These are phyloP conservation scores for Trichoderma breve DNA, from an alignment of 2,329 filamentous ascomycete genomes.

Conservation along the genomic window DNA sequence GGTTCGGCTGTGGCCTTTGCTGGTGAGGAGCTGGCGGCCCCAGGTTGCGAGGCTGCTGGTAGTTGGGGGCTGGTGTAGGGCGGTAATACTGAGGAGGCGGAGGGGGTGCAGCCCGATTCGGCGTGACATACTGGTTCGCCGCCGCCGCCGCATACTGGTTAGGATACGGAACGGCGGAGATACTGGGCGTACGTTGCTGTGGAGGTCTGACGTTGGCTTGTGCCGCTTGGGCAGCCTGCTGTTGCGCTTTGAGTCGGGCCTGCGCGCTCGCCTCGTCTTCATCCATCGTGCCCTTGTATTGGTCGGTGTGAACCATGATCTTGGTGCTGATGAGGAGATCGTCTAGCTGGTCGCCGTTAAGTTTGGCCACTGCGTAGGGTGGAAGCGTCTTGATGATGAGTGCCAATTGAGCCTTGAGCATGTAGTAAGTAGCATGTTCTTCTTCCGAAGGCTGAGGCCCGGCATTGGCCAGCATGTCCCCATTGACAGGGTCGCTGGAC, in stretches of 20 bases:
- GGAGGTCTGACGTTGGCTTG: conserved; percentile 38
- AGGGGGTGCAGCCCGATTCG: conserved; percentile 44
- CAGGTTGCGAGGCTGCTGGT: conserved; percentile 43
- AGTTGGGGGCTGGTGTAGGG: conserved; percentile 37
- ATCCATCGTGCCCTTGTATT: conserved; percentile 78
- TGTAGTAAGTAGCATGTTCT: conserved; percentile 63
- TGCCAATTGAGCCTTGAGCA: conserved; percentile 71
- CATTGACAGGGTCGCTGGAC: conserved; percentile 60
- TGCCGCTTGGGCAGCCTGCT: conserved; percentile 32
- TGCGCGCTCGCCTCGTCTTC: conserved; percentile 69
- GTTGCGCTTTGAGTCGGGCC: conserved; percentile 45
- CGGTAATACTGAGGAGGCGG: conserved; percentile 47
- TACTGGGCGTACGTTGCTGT: conserved; percentile 39
- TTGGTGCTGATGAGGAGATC: conserved; percentile 79
- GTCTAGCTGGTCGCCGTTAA: conserved; percentile 82
- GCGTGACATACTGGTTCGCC: conserved; percentile 46
- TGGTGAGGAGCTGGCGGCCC: conserved; percentile 34
- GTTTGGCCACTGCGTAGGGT: conserved; percentile 80
- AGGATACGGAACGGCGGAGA: conserved; percentile 41
- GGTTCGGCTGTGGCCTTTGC: conserved; percentile 38
- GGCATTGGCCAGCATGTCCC: conserved; percentile 66
- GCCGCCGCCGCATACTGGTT: conserved; percentile 41
- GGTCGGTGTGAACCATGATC: conserved; percentile 68
- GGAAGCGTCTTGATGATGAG: conserved; percentile 74
- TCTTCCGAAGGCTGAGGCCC: conserved; percentile 65